Percentiles rank a stretch among this genome's conserved stretches.
phyloP scores from a whole-genome alignment of 179 eudicot genomes.

The Silene vulgaris region DNA sequence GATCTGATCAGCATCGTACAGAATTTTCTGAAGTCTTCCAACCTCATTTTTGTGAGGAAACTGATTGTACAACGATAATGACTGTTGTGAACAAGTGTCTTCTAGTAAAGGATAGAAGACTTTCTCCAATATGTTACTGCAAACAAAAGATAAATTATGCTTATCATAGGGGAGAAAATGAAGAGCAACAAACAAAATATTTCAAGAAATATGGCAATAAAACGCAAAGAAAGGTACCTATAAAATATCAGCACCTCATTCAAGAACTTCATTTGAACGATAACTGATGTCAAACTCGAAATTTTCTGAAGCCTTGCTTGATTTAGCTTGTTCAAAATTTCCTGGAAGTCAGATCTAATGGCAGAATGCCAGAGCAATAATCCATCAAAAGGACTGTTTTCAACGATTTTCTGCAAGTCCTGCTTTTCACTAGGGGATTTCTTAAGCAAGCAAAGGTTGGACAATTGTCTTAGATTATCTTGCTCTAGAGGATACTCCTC shows the following conservation, averaged over 20 bases:
- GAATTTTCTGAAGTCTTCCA: constrained; percentile 50
- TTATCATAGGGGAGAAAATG: constrained; percentile 1
- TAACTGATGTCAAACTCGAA: constrained; percentile 41
- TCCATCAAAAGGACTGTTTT: constrained; percentile 43
- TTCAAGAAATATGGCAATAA: constrained; percentile 7
- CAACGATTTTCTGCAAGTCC: constrained; percentile 20
- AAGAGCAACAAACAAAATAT: background rate
- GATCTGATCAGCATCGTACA: constrained; percentile 37
- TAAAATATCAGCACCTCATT: constrained; percentile 61
- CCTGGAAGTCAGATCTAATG: constrained; percentile 47
- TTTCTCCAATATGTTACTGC: constrained; percentile 61
- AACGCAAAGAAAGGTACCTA: constrained; percentile 41
- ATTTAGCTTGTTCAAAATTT: constrained; percentile 46
- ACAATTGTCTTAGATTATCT: constrained; percentile 29
- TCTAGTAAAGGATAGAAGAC: constrained; percentile 43
- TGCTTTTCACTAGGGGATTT: constrained; percentile 23
- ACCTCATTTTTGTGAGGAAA: constrained; percentile 49
- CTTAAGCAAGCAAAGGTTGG: constrained; percentile 24
- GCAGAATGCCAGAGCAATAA: constrained; percentile 66
- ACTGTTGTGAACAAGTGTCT: constrained; percentile 31
- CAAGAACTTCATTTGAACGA: constrained; percentile 57
- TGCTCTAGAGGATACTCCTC: constrained; percentile 27
- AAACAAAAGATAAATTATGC: constrained; percentile 21
- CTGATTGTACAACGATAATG: constrained; percentile 27
- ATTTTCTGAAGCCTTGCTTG: constrained; percentile 34